A percentile compares a stretch with the other conserved stretches of the same genome.
These are phyloP conservation scores for Phytophthora brassicae DNA, from an alignment of 352 stramenopile species.

Conservation along the genomic window DNA sequence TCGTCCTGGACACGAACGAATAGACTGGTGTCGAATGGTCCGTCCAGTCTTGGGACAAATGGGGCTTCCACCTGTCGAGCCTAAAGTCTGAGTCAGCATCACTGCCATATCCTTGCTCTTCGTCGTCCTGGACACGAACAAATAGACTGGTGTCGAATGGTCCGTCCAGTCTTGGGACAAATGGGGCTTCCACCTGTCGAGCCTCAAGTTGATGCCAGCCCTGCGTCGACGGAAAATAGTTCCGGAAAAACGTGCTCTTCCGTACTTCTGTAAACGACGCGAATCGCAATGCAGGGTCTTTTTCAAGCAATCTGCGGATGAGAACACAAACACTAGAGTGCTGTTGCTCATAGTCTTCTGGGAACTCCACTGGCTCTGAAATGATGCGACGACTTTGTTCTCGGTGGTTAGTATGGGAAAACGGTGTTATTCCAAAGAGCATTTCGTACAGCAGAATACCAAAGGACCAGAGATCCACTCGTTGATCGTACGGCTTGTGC, in stretches of 20 bases:
- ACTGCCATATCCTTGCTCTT: conserved; percentile 40
- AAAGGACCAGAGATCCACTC: conserved; percentile 73
- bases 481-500: conserved; percentile 57
- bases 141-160: conserved; percentile 73
- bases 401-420: conserved; percentile 84
- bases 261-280: conserved; percentile 47
- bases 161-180: conserved; percentile 58
- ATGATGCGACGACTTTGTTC: conserved; percentile 77
- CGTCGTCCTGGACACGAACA: conserved; percentile 39
- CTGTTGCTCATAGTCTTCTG: conserved; percentile 45
- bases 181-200: conserved; percentile 46
- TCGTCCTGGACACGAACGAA: conserved; percentile 51
- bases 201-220: conserved; percentile 51
- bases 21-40: conserved; percentile 64
- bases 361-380: conserved; percentile 54
- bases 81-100: conserved; percentile 49
- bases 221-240: conserved; percentile 41
- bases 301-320: conserved; percentile 49
- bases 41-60: conserved; percentile 62
- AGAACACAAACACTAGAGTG: conserved; percentile 43
- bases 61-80: conserved; percentile 39
- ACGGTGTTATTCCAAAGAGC: conserved; percentile 67
- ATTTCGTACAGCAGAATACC: conserved; percentile 80
- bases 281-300: conserved; percentile 46
- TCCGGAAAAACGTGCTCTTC: conserved; percentile 47